These are phyloP conservation scores for Thozetella sp. DNA, from an alignment of 495 filamentous ascomycete genomes.

Conservation along the genomic window DNA sequence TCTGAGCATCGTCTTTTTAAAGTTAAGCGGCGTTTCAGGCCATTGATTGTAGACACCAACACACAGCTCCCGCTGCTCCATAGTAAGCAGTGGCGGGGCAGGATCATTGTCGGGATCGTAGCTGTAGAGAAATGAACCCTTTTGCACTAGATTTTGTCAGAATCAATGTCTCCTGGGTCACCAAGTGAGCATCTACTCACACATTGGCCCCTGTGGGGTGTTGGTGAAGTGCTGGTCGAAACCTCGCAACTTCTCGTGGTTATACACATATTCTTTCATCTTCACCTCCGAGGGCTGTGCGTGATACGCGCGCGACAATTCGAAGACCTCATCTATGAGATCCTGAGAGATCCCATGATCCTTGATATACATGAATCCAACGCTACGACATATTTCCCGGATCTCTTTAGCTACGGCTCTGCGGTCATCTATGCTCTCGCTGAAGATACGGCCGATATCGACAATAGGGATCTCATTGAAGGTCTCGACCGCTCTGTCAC, in stretches of 20 bases:
- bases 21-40: neutral
- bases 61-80: neutral
- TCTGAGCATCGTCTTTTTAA: neutral
- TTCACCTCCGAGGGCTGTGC: neutral
- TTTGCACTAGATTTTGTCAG: neutral
- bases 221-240: neutral
- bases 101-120: neutral
- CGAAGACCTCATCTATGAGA: neutral
- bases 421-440: neutral
- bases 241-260: neutral
- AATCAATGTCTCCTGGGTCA: neutral
- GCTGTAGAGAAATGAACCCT: neutral
- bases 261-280: slow-evolving; percentile 4
- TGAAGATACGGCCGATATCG: neutral
- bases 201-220: neutral
- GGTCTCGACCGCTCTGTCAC: neutral
- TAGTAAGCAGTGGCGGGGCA: neutral
- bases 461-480: slow-evolving; percentile 2
- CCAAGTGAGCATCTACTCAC: neutral
- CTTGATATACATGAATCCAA: slow-evolving; percentile 3
- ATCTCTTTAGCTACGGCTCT: neutral
- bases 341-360: slow-evolving; percentile 2
- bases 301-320: neutral
- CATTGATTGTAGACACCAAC: neutral
- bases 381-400: neutral